Base-by-base conservation (phyloP, 768 basidiomycete species). In the Mycena galopus region DNA sequence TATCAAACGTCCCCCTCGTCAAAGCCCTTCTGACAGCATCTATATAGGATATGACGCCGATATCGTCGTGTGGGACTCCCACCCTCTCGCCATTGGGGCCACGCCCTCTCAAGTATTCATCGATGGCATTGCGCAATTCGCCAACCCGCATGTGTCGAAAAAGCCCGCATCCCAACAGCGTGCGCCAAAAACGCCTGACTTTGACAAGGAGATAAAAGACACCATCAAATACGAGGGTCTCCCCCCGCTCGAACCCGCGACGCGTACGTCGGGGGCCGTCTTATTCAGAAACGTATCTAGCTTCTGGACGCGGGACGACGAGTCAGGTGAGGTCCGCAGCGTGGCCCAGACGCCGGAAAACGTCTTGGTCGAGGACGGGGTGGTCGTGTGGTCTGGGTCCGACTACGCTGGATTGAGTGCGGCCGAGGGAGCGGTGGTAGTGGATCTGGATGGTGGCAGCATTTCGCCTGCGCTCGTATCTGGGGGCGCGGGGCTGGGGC, bases 61-160 rank as follows among this genome's bases (percentile, higher is more conserved):
- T 79, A 55, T 94, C 60, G 91, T 95, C 17, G 77, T 94, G 3
- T 93, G 92, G 92, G 92, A 93, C 75, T 90, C 88, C 42, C 94
- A 95, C 80, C 95, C 95, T 1, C 86, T 96, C 19, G 84, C 89
- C 1, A 84, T 96, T 14, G 93, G 93, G 25, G 93, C 94, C 25
- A 91, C 94, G 0, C 94, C 94, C 5, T 85, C 87, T 60, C 94
- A 96, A 83, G 93, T 94, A 11, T 95, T 88, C 82, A 94, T 96
- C 71, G 95, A 97, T 75, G 96, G 95, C 4, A 92, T 96, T 69
- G 78, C 92, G 0, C 95, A 97, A 76, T 76, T 93, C 2, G 77
- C 83, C 55, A 76, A 81, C 14, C 88, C 91, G 0, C 77, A 84
- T 67, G 75, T 85, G 17, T 79, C 83, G 57, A 67, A 81, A 62